Percentiles rank a stretch among this genome's conserved stretches.
Conservation (phyloP, 192 early-diverging fungal species). For the Linnemannia schmuckeri region DNA sequence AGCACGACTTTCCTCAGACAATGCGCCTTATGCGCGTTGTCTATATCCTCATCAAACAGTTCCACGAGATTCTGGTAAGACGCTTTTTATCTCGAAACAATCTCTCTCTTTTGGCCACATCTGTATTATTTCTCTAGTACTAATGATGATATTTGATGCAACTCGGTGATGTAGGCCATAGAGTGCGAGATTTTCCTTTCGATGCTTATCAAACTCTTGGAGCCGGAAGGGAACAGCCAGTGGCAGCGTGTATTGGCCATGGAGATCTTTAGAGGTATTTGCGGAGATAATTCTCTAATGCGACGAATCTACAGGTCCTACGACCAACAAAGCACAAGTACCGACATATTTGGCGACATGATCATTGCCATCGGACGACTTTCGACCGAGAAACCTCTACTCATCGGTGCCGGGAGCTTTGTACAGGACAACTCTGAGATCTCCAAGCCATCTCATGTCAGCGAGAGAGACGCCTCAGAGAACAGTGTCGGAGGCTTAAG, state of each 20-base stretch:
- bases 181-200: constrained; percentile 97
- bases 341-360: constrained; percentile 87
- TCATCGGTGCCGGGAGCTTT: constrained; percentile 62
- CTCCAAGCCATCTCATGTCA: constrained; percentile 9
- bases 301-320: constrained; percentile 80
- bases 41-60: constrained; percentile 83
- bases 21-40: constrained; percentile 89
- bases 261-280: constrained; percentile 83
- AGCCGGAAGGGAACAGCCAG: constrained; percentile 75
- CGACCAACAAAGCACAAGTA: constrained; percentile 79
- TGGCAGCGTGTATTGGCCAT: constrained; percentile 88
- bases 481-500: constrained; percentile 60
- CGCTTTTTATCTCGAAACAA: neutral
- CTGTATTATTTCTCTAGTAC: neutral
- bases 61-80: constrained; percentile 75
- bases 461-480: constrained; percentile 23
- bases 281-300: constrained; percentile 71
- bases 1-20: constrained; percentile 82
- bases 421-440: constrained; percentile 39
- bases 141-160: constrained; percentile 8
- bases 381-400: constrained; percentile 78
- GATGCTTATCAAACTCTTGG: constrained; percentile 87
- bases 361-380: constrained; percentile 80
- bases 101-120: neutral
- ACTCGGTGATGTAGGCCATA: constrained; percentile 65